Base-by-base conservation (phyloP, 2,329 filamentous ascomycete genomes). In the Epichloe festucae region DNA sequence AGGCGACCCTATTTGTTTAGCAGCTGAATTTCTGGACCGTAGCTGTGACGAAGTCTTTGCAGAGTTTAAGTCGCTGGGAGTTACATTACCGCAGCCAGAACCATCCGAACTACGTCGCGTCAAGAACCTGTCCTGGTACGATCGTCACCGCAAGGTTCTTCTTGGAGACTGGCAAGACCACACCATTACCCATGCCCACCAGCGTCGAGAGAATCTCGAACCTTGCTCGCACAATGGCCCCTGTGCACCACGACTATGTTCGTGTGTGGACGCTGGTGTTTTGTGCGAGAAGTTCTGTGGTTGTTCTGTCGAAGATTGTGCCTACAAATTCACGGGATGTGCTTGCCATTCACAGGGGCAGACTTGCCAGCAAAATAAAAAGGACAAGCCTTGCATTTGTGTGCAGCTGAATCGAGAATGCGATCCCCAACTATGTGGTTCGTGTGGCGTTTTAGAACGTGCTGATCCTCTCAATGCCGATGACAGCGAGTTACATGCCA, bases 351-450 rank as follows among this genome's bases (percentile, higher is more conserved):
- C 70, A 0, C 69, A 69, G 6, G 85, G 85, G 50, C 78, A 78
- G 62, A 74, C 73, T 1, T 85, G 82, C 55, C 57, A 73, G 5
- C 64, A 73, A 12, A 77, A 75, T 43, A 72, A 82, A 57, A 77
- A 76, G 54, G 77, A 79, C 52, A 68, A 66, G 54, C 74, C 76
- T 3, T 93, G 88, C 62, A 82, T 85, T 14, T 94, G 88, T 59
- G 73, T 81, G 19, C 74, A 78, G 59, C 73, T 88, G 49, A 85
- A 87, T 57, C 78, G 88, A 40, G 88, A 94, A 67, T 94, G 88
- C 61, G 88, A 93, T 59, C 81, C 87, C 2, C 80, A 85, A 53
- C 72, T 91, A 12, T 94, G 88, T 60, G 74, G 74, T 15, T 73
- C 71, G 8, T 93, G 88, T 58, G 87, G 87, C 31, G 85, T 83